These are phyloP conservation scores for Dactylellina sp. DNA, from an alignment of 2,329 filamentous ascomycete species.

Conservation along the genomic window DNA sequence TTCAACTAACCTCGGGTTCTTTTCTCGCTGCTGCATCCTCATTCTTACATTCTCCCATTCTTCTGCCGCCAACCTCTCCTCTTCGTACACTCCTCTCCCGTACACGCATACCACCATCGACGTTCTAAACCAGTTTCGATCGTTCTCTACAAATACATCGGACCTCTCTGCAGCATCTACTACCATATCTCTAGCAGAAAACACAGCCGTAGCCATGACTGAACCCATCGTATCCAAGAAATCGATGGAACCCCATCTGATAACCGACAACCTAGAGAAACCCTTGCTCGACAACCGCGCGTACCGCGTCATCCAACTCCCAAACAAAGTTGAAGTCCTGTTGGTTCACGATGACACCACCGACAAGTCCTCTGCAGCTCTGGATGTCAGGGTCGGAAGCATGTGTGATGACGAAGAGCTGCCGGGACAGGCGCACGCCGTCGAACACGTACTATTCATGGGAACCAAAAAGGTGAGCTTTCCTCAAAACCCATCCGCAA, in stretches of 20 bases:
- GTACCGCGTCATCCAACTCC: conserved; percentile 86
- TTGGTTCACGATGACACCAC: conserved; percentile 94
- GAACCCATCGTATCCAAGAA: conserved; percentile 45
- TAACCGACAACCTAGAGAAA: conserved; percentile 82
- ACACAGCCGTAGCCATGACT: conserved; percentile 21
- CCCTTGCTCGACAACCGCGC: conserved; percentile 85
- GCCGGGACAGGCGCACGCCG: conserved; percentile 81
- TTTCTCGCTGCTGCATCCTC: conserved; percentile 28
- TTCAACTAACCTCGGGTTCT: conserved; percentile 40
- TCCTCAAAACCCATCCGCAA: conserved; percentile 55
- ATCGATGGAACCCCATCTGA: conserved; percentile 47
- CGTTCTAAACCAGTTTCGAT: conserved; percentile 30
- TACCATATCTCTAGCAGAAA: background rate
- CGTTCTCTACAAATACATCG: conserved; percentile 42
- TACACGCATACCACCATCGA: conserved; percentile 16
- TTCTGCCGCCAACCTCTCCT: conserved; percentile 20
- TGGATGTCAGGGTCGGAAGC: conserved; percentile 95
- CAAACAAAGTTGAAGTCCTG: conserved; percentile 88
- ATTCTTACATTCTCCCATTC: conserved; percentile 18
- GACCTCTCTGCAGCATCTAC: conserved; percentile 1
- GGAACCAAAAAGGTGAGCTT: conserved; percentile 85
- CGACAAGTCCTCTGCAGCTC: conserved; percentile 93
- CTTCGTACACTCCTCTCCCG: conserved; percentile 7
- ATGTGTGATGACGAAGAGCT: conserved; percentile 92
- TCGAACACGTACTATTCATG: conserved; percentile 98